phyloP scores from a whole-genome alignment of 768 basidiomycete species.

The Boletus rufocinnamomeus region DNA sequence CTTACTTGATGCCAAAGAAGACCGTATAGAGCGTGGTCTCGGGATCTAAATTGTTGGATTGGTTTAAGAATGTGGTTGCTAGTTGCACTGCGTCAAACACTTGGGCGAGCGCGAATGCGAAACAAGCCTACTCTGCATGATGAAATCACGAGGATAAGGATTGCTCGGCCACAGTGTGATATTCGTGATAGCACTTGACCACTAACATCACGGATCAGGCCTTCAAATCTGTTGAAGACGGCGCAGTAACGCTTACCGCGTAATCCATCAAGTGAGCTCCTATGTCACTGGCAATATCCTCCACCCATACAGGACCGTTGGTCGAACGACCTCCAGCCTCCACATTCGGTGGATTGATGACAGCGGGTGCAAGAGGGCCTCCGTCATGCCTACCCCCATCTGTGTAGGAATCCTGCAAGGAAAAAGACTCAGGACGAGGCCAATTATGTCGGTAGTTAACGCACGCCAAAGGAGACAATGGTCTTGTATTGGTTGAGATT shows the following conservation, averaged over 20 bases:
- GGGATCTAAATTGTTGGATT: not conserved
- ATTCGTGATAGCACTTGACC: not conserved
- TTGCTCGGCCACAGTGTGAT: not conserved
- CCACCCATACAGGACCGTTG: not conserved
- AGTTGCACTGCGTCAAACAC: not conserved
- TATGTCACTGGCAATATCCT: not conserved
- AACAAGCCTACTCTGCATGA: not conserved
- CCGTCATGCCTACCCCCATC: slow-evolving; percentile 1
- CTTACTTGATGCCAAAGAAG: not conserved
- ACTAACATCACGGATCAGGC: not conserved
- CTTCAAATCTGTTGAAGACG: too few relatives aligned
- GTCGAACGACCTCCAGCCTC: not conserved
- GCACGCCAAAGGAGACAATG: not conserved
- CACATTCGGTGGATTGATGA: not conserved
- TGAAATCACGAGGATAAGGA: not conserved
- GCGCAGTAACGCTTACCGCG: not conserved
- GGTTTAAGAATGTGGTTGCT: not conserved
- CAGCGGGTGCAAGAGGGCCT: not conserved
- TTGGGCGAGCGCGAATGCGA: not conserved
- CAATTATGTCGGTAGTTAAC: not conserved
- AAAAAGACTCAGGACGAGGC: not conserved
- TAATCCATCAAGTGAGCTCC: not conserved
- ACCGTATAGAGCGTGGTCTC: not conserved
- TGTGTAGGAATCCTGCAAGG: not conserved
- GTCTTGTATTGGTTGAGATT: not conserved